Conservation (phyloP, 1,139 yeast genomes). For the Yamadazyma sp. region DNA sequence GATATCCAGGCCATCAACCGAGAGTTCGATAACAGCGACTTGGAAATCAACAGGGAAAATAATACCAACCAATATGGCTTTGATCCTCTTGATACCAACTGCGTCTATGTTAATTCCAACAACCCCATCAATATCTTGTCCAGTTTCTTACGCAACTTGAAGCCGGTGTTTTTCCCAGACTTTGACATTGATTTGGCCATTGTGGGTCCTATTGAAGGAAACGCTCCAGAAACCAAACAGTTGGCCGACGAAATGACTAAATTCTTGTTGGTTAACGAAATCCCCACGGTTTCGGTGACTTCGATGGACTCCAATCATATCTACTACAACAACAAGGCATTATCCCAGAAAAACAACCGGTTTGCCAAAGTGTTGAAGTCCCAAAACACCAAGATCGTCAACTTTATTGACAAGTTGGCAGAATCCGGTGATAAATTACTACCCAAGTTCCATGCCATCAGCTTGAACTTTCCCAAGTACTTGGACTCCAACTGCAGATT, state of each 20-base stretch:
- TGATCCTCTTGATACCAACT: constrained; percentile 33
- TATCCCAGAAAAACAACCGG: constrained; percentile 24
- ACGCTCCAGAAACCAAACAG: constrained; percentile 13
- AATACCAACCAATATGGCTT: constrained; percentile 25
- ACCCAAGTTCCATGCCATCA: constrained; percentile 34
- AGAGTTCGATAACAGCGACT: constrained; percentile 6
- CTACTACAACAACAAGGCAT: constrained; percentile 34
- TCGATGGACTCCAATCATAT: constrained; percentile 30
- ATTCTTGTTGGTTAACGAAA: constrained; percentile 23
- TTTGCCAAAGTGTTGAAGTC: constrained; percentile 27
- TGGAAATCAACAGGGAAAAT: neutral
- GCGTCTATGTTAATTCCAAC: constrained; percentile 40
- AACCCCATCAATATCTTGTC: constrained; percentile 30
- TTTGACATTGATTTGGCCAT: constrained; percentile 38
- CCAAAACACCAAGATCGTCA: constrained; percentile 23
- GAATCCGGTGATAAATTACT: constrained; percentile 17
- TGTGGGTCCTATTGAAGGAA: constrained; percentile 41
- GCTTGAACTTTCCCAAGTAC: constrained; percentile 28
- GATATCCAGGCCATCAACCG: constrained; percentile 6
- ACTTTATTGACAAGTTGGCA: constrained; percentile 18
- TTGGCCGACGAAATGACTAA: constrained; percentile 17
- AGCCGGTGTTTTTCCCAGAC: constrained; percentile 30
- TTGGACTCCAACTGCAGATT: constrained; percentile 17
- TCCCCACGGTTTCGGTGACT: constrained; percentile 29
- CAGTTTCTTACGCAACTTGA: constrained; percentile 32